A percentile compares a stretch with the other conserved stretches of the same genome.
phyloP scores from a whole-genome alignment of 75 land plant species.

The Chamaecyparis obtusa region DNA sequence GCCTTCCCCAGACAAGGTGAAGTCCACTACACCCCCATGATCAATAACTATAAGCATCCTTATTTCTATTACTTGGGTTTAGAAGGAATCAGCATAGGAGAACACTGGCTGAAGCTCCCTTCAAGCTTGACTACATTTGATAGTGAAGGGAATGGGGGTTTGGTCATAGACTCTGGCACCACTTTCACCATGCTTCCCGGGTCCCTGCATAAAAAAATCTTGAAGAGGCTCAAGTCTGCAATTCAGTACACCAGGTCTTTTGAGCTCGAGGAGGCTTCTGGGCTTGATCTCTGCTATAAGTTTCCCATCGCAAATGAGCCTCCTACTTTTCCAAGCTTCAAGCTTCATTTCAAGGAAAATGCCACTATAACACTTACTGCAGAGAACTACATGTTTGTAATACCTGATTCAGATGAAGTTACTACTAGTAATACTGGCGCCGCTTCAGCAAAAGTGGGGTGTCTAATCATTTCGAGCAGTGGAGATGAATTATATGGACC shows the following conservation, averaged over 20 bases:
- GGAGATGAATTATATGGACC: constrained; percentile 6
- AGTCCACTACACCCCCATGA: constrained; percentile 56
- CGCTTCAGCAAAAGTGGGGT: neutral
- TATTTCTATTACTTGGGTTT: constrained; percentile 67
- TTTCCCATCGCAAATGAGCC: constrained; percentile 11
- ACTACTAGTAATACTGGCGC: neutral
- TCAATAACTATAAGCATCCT: constrained; percentile 49
- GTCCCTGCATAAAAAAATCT: constrained; percentile 26
- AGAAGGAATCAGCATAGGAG: constrained; percentile 53
- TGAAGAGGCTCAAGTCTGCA: constrained; percentile 32
- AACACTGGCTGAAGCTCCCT: constrained; percentile 32
- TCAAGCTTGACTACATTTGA: constrained; percentile 31
- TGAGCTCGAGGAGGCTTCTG: constrained; percentile 32
- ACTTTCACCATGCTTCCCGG: constrained; percentile 69
- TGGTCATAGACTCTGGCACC: constrained; percentile 84
- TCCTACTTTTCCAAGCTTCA: constrained; percentile 7
- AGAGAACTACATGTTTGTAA: constrained; percentile 11
- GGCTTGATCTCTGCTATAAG: constrained; percentile 57
- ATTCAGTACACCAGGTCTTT: constrained; percentile 25
- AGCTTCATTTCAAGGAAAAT: constrained; percentile 9
- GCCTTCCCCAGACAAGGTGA: constrained; percentile 10
- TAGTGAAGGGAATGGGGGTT: constrained; percentile 59
- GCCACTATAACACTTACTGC: constrained; percentile 2
- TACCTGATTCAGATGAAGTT: neutral
- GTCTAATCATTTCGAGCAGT: neutral